Evolutionary conservation across 306 rosid genomes (phyloP), one percentile per base, ranked within the genome.

Genomic region (Astragalus glycyphyllos): DNA sequence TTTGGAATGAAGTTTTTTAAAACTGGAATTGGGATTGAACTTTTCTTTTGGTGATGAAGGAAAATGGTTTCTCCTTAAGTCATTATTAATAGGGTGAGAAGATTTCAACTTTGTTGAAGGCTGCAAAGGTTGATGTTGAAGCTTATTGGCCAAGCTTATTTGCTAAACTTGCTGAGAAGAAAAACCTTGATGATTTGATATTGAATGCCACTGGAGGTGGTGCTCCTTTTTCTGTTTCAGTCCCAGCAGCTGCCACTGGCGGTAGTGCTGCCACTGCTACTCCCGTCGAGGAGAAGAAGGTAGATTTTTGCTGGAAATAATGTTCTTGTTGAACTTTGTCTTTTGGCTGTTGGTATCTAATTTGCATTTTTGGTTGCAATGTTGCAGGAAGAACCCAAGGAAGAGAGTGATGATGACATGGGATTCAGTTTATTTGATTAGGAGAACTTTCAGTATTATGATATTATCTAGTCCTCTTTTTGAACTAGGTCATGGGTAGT

Each of bases 81-180:
- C 20, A 37, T 13, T 48, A 49, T 44, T 50, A 4, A 74, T 80
- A 90, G 94, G 48, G 87, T 34, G 96, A 90, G n/a, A 90, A 90
- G 79, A 83, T 90, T 62, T 72, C 83, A 6, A 16, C 85, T 14
- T 38, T 88, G 81, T 85, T 90, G 64, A 84, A 86, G 56, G 69
- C 94, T 1, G 94, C 96, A 29, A 78, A 81, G 0, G 67, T 90
- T 65, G 17, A 59, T 2, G 80, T 84, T 34, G 94, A 87, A 50
- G 71, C 91, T 9, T 87, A 84, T 72, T 90, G 94, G 97, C 84
- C 79, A 13, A 49, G 81, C 80, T 74, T 90, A 60, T 90, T 90
- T 34, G 94, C 97, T 16, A 90, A 88, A 69, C 88, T 90, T 23
- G 86, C 86, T 0, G 94, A 86, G 86, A 90, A 90, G 84, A 35